Base-by-base conservation (phyloP, 306 rosid genomes). In the Lupinus albus region DNA sequence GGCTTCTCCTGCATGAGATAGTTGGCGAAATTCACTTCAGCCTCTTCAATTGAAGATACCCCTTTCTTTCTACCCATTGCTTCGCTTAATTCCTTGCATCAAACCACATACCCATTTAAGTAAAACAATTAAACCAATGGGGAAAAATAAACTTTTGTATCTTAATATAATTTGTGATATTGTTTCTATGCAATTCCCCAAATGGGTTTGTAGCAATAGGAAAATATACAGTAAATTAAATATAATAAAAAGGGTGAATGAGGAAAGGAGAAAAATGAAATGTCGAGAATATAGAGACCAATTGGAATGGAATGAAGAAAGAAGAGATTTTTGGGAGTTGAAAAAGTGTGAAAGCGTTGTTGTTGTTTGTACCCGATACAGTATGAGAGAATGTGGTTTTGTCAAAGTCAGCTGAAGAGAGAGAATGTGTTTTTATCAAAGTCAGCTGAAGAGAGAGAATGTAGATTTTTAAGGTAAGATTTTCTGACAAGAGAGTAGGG, bases 1-100 rank as follows among this genome's bases (percentile, higher is more conserved):
- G 94, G 92, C 86, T 81, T 89, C 70, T 86, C 90, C 21, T 41
- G 57, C 47, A 61, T 49, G 14, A 85, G 67, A 78, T 76, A 75
- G 57, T 84, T 83, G 58, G 73, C 77, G 70, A 86, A 81, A 75
- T 83, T 81, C 58, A 84, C 25, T 4, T 78, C 87, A 45, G 74
- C 84, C 33, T 81, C 88, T 65, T 79, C 91, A 75, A 78, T 38
- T 13, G 77, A 75, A 52, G 75, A 30, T 6, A 65, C 79, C 67
- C 50, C 73, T 71, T 50, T 78, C 55, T 76, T 74, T 69, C 78
- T 71, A 63, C 61, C 71, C 97, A 88, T 93, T 83, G 68, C 5
- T 58, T 12, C 59, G 56, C 73, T 66, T 39, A 39, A 39, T 16
- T 32, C 30, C 39, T 39, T 25, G 72, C 58, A 81, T 47, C 80